phyloP scores from a whole-genome alignment of 495 filamentous ascomycete genomes.

The Letharia lupina region DNA sequence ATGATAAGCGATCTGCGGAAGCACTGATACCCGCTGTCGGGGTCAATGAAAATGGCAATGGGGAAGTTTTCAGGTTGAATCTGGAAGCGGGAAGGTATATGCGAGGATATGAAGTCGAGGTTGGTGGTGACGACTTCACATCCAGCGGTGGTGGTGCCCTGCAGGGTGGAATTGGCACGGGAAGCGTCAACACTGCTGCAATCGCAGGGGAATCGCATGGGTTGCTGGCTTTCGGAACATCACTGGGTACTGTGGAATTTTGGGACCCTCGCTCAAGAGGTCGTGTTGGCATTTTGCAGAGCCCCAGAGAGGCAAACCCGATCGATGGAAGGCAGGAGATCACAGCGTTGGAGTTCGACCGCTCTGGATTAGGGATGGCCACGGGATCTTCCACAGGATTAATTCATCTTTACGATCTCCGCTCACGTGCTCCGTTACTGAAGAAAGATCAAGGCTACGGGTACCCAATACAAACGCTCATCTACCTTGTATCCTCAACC shows the following conservation, averaged over 20 bases:
- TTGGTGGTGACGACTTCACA: slow-evolving; percentile 68
- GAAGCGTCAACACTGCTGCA: slow-evolving; percentile 80
- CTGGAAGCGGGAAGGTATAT: slow-evolving; percentile 86
- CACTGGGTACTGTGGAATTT: slow-evolving; percentile 88
- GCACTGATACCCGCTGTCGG: slow-evolving; percentile 83
- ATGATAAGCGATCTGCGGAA: slow-evolving; percentile 77
- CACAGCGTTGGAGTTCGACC: slow-evolving; percentile 78
- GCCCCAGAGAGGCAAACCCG: slow-evolving; percentile 33
- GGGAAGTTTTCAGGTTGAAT: slow-evolving; percentile 89
- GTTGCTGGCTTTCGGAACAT: slow-evolving; percentile 90
- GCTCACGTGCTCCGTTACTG: slow-evolving; percentile 74
- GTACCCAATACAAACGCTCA: slow-evolving; percentile 82
- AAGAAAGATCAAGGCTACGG: slow-evolving; percentile 95
- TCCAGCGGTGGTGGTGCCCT: slow-evolving; percentile 57
- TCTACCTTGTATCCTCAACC: slow-evolving; percentile 71
- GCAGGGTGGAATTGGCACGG: slow-evolving; percentile 74
- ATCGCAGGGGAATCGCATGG: slow-evolving; percentile 88
- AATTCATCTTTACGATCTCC: slow-evolving; percentile 87
- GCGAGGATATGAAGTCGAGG: slow-evolving; percentile 70
- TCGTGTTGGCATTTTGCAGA: slow-evolving; percentile 66
- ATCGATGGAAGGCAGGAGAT: slow-evolving; percentile 59
- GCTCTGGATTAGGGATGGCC: slow-evolving; percentile 75
- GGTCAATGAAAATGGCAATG: slow-evolving; percentile 69
- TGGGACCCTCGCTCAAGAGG: slow-evolving; percentile 83
- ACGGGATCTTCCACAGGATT: slow-evolving; percentile 84